These are phyloP conservation scores for Annulohypoxylon maeteangense DNA, from an alignment of 495 filamentous ascomycete species.

Conservation along the genomic window DNA sequence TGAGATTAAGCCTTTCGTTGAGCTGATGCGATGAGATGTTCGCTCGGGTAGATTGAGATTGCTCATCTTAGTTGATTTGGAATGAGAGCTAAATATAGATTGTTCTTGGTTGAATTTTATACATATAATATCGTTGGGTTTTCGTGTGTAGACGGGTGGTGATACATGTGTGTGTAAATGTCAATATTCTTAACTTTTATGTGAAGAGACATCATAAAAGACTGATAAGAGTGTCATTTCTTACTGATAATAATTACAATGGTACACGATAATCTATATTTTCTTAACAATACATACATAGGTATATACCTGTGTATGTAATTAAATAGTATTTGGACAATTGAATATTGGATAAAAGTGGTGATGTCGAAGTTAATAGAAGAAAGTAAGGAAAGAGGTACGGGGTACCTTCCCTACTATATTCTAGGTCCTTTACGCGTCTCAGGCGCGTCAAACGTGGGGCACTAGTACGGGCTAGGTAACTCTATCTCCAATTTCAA, in stretches of 20 bases:
- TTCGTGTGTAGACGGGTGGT: neutral
- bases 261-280: too few relatives aligned
- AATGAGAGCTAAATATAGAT: neutral
- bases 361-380: neutral
- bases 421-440: constrained; percentile 40
- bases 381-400: neutral
- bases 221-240: too few relatives aligned
- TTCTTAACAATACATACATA: neutral
- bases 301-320: neutral
- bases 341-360: neutral
- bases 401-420: neutral
- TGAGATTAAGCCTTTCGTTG: neutral
- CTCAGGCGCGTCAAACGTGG: constrained; percentile 39
- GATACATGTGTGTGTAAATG: neutral
- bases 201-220: too few relatives aligned
- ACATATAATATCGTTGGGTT: neutral
- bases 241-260: neutral
- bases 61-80: neutral
- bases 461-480: constrained; percentile 2
- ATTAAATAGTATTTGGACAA: neutral
- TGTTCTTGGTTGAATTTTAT: neutral
- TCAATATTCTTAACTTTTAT: neutral
- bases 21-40: neutral
- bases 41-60: neutral
- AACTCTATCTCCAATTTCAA: neutral